Base-by-base conservation (phyloP, 495 filamentous ascomycete genomes). In the Xylaria nigripes region DNA sequence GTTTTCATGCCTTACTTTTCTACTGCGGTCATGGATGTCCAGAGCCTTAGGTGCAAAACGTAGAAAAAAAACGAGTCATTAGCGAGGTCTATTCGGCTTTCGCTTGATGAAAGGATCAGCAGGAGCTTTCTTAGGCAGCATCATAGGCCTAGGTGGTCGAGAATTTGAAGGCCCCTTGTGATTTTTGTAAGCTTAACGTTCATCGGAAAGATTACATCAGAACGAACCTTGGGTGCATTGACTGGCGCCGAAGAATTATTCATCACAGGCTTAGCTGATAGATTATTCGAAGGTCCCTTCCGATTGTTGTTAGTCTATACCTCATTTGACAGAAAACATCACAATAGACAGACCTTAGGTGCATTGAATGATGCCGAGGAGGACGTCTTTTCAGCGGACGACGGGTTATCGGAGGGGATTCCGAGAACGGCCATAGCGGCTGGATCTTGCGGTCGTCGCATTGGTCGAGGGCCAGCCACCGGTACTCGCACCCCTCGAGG, bases 341-440 rank as follows among this genome's bases (percentile, higher is more conserved):
- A 51, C 58, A n/a, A n/a, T 36, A 2, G 15, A 36, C 32, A 22
- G 52, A 67, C 61, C 51, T 57, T 64, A 8, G 57, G 59, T 18
- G 61, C 59, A 54, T 53, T 57, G 12, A 34, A 36, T 18, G 58
- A 52, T 1, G 30, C 40, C 21, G 57, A 27, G 13, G 48, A 48
- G 30, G 53, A 34, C 22, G 40, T 24, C 23, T 49, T 48, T 38
- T 40, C 48, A 49, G 22, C 36, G 25, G 47, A 43, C 36, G 57
- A 43, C 8, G 58, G 18, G 16, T 56, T 15, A 40, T 55, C 57
- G 0, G 60, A 50, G 23, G 48, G 43, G 27, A 68, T 50, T 15
- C 65, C 55, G 5, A 67, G 48, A 16, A 64, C 54, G 2, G 59
- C 47, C 61, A 66, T 70, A 3, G 62, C 61, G 24, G 70, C 59